Evolutionary conservation across 1,284 basidiomycete species (phyloP).

Genomic region (Trichosporon sp.): DNA sequence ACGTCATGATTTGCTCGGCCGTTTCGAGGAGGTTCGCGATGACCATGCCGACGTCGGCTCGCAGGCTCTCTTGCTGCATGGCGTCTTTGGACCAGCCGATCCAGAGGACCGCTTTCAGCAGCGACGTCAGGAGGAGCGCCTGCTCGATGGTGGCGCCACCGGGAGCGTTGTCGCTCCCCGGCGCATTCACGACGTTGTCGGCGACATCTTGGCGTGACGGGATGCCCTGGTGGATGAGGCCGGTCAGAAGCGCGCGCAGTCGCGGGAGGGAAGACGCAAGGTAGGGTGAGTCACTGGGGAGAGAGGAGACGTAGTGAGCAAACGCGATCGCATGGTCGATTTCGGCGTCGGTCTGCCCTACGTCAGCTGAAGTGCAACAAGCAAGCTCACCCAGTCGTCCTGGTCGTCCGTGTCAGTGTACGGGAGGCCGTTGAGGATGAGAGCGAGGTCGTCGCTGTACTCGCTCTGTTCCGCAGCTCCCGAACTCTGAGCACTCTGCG

Average conservation of each 20-base stretch:
- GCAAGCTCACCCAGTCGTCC: constrained; percentile 42
- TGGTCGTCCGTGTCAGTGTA: constrained; percentile 35
- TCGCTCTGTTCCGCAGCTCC: constrained; percentile 5
- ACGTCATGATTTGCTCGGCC: constrained; percentile 30
- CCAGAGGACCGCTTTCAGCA: constrained; percentile 48
- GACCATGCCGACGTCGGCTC: constrained; percentile 33
- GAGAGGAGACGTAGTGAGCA: constrained; percentile 49
- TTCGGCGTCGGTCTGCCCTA: constrained; percentile 45
- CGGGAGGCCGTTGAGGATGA: constrained; percentile 40
- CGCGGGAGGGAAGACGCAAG: constrained; percentile 36
- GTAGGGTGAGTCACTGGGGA: constrained; percentile 17
- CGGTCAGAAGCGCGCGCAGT: constrained; percentile 40
- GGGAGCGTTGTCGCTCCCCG: constrained; percentile 29
- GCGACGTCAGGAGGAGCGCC: constrained; percentile 41
- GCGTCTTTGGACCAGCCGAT: constrained; percentile 39
- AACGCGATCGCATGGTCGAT: constrained; percentile 55
- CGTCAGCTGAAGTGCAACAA: constrained; percentile 12
- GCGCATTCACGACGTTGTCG: constrained; percentile 8
- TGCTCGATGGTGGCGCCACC: constrained; percentile 28
- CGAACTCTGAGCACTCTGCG: constrained; percentile 20
- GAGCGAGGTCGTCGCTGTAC: constrained; percentile 21
- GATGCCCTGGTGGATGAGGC: constrained; percentile 38
- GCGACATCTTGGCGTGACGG: constrained; percentile 18
- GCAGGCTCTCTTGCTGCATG: constrained; percentile 3
- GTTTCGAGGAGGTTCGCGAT: constrained; percentile 39